These are phyloP conservation scores for Symbiodinium natans DNA, from an alignment of 73 alveolate species.

Conservation along the genomic window DNA sequence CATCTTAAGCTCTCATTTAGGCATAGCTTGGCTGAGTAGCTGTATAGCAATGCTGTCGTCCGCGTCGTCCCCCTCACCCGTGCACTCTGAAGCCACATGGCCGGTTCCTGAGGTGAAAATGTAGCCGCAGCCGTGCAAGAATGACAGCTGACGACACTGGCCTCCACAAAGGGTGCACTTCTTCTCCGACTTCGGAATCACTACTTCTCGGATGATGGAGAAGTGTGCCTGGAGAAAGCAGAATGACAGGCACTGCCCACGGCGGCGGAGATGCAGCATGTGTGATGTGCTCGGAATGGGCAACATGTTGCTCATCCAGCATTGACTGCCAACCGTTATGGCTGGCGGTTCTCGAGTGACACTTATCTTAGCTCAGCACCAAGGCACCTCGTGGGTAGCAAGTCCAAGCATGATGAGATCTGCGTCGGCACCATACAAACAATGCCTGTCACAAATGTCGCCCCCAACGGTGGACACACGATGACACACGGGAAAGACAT, in stretches of 20 bases:
- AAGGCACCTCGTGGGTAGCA: constrained; percentile 98
- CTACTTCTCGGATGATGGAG: constrained; percentile 98
- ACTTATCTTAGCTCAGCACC: no score
- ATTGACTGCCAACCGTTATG: no score
- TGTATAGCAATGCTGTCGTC: constrained; percentile 94
- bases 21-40: background rate
- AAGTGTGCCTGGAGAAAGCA: constrained; percentile 96
- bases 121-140: background rate
- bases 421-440: constrained; percentile 99
- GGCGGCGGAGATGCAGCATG: no score
- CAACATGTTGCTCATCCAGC: no score
- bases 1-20: background rate
- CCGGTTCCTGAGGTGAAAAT: constrained; percentile 95
- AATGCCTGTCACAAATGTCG: constrained; percentile 97
- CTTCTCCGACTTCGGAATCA: constrained; percentile 97
- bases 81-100: constrained; percentile 97
- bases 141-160: background rate
- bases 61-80: constrained; percentile 94
- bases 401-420: constrained; percentile 99
- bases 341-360: no score
- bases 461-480: no score
- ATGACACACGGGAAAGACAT: no score
- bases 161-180: constrained; percentile 97
- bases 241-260: background rate
- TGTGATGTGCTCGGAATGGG: no score